Percentiles rank a stretch among this genome's conserved stretches.
Evolutionary conservation across 768 basidiomycete genomes (phyloP).

Genomic region (Pleurotus djamor): DNA sequence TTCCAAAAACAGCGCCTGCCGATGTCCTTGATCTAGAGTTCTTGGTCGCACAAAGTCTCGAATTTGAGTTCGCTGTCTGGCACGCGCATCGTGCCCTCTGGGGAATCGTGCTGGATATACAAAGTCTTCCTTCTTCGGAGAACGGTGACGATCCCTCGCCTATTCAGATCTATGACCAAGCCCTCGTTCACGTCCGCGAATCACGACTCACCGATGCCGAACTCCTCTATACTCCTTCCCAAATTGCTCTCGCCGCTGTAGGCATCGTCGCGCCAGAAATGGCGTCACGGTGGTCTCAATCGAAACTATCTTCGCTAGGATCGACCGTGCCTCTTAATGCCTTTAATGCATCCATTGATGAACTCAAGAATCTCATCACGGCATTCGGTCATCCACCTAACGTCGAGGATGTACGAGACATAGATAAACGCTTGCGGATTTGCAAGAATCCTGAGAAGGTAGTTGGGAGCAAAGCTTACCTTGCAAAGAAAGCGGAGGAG

Average conservation of each 20-base stretch:
- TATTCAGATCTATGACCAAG: constrained; percentile 60
- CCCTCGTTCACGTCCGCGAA: constrained; percentile 65
- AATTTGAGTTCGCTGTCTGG: constrained; percentile 94
- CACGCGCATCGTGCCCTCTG: constrained; percentile 86
- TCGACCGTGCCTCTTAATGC: constrained; percentile 16
- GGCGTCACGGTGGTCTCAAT: constrained; percentile 57
- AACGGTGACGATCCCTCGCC: constrained; percentile 25
- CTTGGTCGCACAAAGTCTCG: constrained; percentile 89
- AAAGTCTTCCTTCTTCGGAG: constrained; percentile 58
- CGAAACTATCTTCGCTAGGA: constrained; percentile 21
- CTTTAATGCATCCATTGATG: constrained; percentile 38
- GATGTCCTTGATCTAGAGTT: constrained; percentile 96
- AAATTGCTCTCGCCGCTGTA: constrained; percentile 85
- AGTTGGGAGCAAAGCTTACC: constrained; percentile 81
- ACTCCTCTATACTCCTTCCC: constrained; percentile 88
- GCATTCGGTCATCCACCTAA: constrained; percentile 62
- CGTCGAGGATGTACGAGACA: constrained; percentile 81
- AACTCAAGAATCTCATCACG: constrained; percentile 56
- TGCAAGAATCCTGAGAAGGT: constrained; percentile 98
- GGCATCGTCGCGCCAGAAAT: constrained; percentile 62
- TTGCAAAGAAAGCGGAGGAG: constrained; percentile 68
- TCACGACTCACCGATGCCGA: constrained; percentile 91
- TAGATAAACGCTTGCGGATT: constrained; percentile 81
- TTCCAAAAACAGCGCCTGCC: constrained; percentile 75
- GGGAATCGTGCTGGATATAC: constrained; percentile 87